Conservation (phyloP, 495 filamentous ascomycete genomes). For the Viridothelium virens region DNA sequence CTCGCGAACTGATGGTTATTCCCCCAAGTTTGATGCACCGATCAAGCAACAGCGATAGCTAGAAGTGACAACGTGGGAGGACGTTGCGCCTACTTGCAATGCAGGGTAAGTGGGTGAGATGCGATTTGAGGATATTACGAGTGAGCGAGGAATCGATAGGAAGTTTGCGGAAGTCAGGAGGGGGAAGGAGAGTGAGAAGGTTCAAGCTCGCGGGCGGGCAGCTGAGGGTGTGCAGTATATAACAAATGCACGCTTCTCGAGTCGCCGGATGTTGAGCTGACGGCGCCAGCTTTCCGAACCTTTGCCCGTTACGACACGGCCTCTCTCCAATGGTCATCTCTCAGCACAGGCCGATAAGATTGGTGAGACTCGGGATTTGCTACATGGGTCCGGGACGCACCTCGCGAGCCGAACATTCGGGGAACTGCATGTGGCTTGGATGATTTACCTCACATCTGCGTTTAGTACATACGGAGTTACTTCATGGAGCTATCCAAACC, state of each 20-base stretch:
- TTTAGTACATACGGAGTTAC: no score
- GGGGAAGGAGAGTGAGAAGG: background rate
- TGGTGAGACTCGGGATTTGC: slow-evolving; percentile 3
- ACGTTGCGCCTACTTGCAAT: background rate
- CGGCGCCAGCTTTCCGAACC: slow-evolving; percentile 8
- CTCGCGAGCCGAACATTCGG: background rate
- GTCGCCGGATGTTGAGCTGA: slow-evolving; percentile 12
- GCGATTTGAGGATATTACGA: background rate
- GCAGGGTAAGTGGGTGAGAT: background rate
- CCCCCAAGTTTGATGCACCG: background rate
- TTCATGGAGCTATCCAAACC: background rate
- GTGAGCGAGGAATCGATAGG: background rate
- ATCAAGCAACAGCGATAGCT: background rate
- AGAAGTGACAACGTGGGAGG: slow-evolving; percentile 8
- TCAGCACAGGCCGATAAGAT: background rate
- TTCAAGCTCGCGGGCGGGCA: slow-evolving; percentile 2
- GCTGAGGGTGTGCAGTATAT: slow-evolving; percentile 10
- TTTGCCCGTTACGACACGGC: slow-evolving; percentile 9
- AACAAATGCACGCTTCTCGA: slow-evolving; percentile 4
- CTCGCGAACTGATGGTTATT: background rate
- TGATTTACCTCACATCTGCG: background rate
- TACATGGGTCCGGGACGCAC: background rate
- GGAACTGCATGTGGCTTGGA: background rate
- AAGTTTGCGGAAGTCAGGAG: background rate
- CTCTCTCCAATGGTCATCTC: background rate